Percentiles rank a stretch among this genome's conserved stretches.
Evolutionary conservation across 148 eudicot species (phyloP).

Genomic region (Agrostemma githago): DNA sequence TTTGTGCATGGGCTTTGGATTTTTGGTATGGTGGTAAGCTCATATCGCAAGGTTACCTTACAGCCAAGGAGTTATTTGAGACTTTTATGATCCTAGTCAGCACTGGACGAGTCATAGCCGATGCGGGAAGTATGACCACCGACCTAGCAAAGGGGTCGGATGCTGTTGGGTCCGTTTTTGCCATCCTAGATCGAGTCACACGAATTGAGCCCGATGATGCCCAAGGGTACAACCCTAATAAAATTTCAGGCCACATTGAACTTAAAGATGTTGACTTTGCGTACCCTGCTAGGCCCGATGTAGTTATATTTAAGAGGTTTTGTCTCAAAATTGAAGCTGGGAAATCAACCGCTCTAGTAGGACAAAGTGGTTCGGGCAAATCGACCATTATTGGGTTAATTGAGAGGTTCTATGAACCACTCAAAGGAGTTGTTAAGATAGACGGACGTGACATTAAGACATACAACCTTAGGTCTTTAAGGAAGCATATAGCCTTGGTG

Average conservation of each 20-base stretch:
- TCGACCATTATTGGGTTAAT: conserved; percentile 67
- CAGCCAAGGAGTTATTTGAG: conserved; percentile 50
- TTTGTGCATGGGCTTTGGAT: conserved; percentile 65
- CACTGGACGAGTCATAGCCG: conserved; percentile 83
- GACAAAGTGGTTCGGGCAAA: conserved; percentile 86
- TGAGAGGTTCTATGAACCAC: conserved; percentile 79
- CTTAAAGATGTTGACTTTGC: conserved; percentile 52
- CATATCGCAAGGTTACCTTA: conserved; percentile 45
- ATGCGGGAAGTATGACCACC: conserved; percentile 82
- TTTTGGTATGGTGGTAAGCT: conserved; percentile 88
- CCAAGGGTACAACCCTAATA: conserved; percentile 47
- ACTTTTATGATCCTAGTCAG: conserved; percentile 79
- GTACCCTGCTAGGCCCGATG: conserved; percentile 58
- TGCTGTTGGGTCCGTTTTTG: conserved; percentile 67
- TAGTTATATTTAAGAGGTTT: conserved; percentile 49
- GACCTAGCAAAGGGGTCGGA: conserved; percentile 75
- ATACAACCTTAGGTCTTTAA: conserved; percentile 48
- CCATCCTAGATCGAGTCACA: conserved; percentile 56
- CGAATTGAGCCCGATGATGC: conserved; percentile 68
- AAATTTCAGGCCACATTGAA: conserved; percentile 53
- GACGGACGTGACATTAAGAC: conserved; percentile 56
- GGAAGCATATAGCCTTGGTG: conserved; percentile 70
- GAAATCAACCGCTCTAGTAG: conserved; percentile 71
- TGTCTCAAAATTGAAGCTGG: conserved; percentile 60
- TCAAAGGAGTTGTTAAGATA: conserved; percentile 45